Evolutionary conservation across 2,329 filamentous ascomycete genomes (phyloP).

Genomic region (Pseudocercospora crystallina): DNA sequence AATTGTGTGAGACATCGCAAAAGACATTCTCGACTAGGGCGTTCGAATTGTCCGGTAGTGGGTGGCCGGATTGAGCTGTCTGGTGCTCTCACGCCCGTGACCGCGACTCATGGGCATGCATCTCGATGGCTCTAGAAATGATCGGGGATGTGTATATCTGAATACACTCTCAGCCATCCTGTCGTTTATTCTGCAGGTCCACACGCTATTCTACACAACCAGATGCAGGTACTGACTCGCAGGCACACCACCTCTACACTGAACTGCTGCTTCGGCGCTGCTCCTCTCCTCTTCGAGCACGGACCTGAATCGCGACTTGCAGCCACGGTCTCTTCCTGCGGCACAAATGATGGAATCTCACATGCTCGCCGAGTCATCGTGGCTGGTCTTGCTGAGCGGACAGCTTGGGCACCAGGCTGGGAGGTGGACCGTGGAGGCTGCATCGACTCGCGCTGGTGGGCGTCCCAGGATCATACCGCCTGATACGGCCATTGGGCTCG

Average conservation of each 20-base stretch:
- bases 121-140: conserved; percentile 13
- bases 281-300: conserved; percentile 6
- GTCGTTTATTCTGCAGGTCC: conserved; percentile 6
- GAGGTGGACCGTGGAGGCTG: conserved; percentile 5
- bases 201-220: conserved; percentile 3
- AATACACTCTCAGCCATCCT: neutral
- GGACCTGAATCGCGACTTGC: conserved; percentile 7
- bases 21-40: neutral
- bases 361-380: conserved; percentile 15
- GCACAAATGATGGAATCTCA: conserved; percentile 12
- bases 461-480: conserved; percentile 1
- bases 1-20: neutral
- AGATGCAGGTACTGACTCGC: conserved; percentile 18
- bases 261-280: neutral
- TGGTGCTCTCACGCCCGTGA: neutral
- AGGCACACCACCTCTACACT: neutral
- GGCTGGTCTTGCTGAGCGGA: conserved; percentile 2
- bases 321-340: conserved; percentile 2
- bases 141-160: conserved; percentile 10
- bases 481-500: neutral
- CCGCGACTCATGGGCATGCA: conserved; percentile 15
- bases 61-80: neutral
- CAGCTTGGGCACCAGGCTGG: conserved; percentile 14
- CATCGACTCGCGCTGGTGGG: conserved; percentile 18
- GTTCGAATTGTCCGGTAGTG: neutral